These are phyloP conservation scores for Takakia lepidozioides DNA, from an alignment of 225 moss, liverwort and hornwort genomes.

Conservation along the genomic window DNA sequence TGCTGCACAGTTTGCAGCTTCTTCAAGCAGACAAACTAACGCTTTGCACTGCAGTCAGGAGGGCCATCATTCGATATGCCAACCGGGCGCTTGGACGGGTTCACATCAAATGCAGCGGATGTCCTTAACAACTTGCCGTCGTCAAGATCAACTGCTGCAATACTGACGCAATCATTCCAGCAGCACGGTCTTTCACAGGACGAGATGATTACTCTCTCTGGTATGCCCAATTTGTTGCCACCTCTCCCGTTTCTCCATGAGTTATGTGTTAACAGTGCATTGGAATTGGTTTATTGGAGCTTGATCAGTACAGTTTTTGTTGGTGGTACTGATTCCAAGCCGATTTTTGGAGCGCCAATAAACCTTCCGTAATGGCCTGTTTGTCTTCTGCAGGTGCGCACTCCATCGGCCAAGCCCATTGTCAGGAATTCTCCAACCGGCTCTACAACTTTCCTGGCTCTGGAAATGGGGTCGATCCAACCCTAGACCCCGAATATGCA, in stretches of 20 bases:
- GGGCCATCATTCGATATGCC: slow-evolving; percentile 34
- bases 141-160: slow-evolving; percentile 21
- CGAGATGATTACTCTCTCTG: slow-evolving; percentile 63
- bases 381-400: slow-evolving; percentile 31
- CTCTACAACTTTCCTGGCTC: slow-evolving; percentile 50
- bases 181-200: slow-evolving; percentile 45
- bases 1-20: too few relatives aligned
- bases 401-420: slow-evolving; percentile 34
- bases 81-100: slow-evolving; percentile 46
- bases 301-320: too few relatives aligned
- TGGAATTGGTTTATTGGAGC: too few relatives aligned
- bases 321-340: too few relatives aligned
- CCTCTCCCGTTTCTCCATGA: too few relatives aligned
- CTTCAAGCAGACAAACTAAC: too few relatives aligned
- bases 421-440: slow-evolving; percentile 21
- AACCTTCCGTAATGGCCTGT: neutral
- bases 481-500: slow-evolving; percentile 33
- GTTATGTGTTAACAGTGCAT: too few relatives aligned
- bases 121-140: slow-evolving; percentile 30
- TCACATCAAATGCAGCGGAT: slow-evolving; percentile 19
- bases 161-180: slow-evolving; percentile 38
- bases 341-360: too few relatives aligned
- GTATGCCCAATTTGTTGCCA: slow-evolving; percentile 4
- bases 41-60: slow-evolving; percentile 46
- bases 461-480: slow-evolving; percentile 31